Evolutionary conservation across 2,329 filamentous ascomycete genomes (phyloP), one percentile per base, ranked within the genome.

Genomic region (Ceratocystis variospora): DNA sequence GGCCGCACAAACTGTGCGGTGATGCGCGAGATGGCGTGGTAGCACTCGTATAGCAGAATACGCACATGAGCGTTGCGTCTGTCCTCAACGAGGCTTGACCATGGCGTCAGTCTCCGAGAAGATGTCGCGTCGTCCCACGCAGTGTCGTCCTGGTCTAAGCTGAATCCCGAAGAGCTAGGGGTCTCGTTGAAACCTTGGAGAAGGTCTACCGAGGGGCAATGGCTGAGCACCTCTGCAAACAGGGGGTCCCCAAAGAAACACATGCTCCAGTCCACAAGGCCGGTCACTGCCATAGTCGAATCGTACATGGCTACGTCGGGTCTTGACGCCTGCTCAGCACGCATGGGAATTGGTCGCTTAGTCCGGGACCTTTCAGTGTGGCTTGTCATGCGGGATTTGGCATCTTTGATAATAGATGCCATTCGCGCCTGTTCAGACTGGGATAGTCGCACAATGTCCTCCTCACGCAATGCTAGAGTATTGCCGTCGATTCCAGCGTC

Each of bases 181-280:
- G 31, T 22, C 15, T 63, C 67, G 41, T 74, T 72, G 70, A 81
- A 83, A 0, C 82, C 82, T 33, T 73, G 72, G 31, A 81, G 72
- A 44, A 84, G 79, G 0, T 77, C 76, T 12, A 75, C 70, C 3
- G 75, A 78, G 0, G 79, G 75, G 19, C 75, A 72, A 15, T 78
- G 75, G 70, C 75, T 77, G 69, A 85, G 82, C 5, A 76, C 76
- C 2, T 75, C 76, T 1, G 80, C 77, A 62, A 87, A 75, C 1
- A 86, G 71, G 0, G 83, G 82, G 68, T 86, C 84, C 10, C 83
- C 83, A 69, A 86, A 86, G 10, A 85, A 70, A 55, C 80, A 80
- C 67, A 79, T 80, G 68, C 80, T 80, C 83, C 83, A 86, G 73
- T 83, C 81, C 41, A 77, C 76, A n/a, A 86, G 71, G 0, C 82